Evolutionary conservation across 305 asterid species (phyloP).

Genomic region (Fraxinus dipetala): DNA sequence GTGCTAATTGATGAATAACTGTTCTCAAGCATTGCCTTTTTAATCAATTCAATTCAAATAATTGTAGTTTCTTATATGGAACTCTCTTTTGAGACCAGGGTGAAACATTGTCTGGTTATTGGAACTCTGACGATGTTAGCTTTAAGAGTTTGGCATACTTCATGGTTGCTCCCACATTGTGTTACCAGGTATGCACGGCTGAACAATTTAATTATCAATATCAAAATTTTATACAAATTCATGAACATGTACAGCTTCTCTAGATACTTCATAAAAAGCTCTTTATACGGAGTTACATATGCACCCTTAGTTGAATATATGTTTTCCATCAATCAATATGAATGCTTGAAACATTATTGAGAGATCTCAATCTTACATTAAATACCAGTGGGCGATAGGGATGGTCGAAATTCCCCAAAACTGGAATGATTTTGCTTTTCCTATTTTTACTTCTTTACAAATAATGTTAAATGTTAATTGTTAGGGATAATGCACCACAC

Average conservation of each 20-base stretch:
- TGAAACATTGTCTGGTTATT: slow-evolving; percentile 49
- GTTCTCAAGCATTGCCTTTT: background rate
- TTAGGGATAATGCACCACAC: background rate
- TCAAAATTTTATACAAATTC: slow-evolving; percentile 2
- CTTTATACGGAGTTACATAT: background rate
- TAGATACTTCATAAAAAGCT: background rate
- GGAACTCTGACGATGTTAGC: slow-evolving; percentile 55
- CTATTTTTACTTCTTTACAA: background rate
- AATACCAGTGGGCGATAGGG: background rate
- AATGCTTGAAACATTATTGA: background rate
- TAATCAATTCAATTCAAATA: background rate
- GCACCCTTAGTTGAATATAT: slow-evolving; percentile 7
- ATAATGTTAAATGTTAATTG: background rate
- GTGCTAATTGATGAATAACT: background rate
- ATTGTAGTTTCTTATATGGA: background rate
- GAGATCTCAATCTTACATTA: background rate
- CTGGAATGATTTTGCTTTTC: background rate
- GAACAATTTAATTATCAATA: slow-evolving; percentile 4
- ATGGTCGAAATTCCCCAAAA: slow-evolving; percentile 6
- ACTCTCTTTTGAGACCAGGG: slow-evolving; percentile 39
- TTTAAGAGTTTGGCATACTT: slow-evolving; percentile 80
- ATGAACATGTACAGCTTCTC: slow-evolving; percentile 10
- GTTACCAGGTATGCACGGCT: slow-evolving; percentile 75
- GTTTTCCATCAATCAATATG: background rate
- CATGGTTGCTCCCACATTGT: slow-evolving; percentile 93